Base-by-base conservation (phyloP, 2,329 filamentous ascomycete genomes). In the Calonectria naviculata region DNA sequence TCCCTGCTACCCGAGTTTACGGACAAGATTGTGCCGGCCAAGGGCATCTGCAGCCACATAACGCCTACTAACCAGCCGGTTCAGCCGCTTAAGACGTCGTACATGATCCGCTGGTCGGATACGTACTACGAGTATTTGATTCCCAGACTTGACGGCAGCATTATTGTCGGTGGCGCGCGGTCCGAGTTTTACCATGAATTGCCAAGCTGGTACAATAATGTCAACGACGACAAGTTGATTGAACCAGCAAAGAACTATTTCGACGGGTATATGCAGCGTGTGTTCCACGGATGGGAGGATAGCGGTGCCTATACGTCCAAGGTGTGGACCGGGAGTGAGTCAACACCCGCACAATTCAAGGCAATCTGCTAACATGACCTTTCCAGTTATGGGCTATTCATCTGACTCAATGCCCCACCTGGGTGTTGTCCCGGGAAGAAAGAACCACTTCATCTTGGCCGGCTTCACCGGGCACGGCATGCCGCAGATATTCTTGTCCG, bases 391-490 rank as follows among this genome's bases (percentile, higher is more conserved):
- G 83, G 85, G 84, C 1, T 84, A 84, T 60, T 85, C 82, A 0
- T 79, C 80, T 0, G 86, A 88, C 70, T 79, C 76, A 2, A 73
- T 84, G 34, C 86, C 87, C 0, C 82, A 84, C 24, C 75, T 89
- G 0, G 87, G 87, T 0, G 0, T 73, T 0, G 79, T 89, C 0
- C 87, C 87, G 0, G 82, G 79, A 0, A 41, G 66, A 10, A 24
- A 71, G 0, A 81, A 80, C 15, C 82, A 86, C 71, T 86, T 83
- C 52, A 79, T 89, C 15, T 76, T 86, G n/a, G 86, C 84, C 0
- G 87, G 87, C 0, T 89, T 88, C 71, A 85, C 83, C 41, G 87
- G 88, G 0, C 86, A 88, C 68, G 88, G 88, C 1, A 89, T 89
- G 87, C 83, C 86, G 0, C 75, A 85, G 26, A 83, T 87, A 24